phyloP scores from a whole-genome alignment of 116 monocot genomes.

The Phalaenopsis hybrid region DNA sequence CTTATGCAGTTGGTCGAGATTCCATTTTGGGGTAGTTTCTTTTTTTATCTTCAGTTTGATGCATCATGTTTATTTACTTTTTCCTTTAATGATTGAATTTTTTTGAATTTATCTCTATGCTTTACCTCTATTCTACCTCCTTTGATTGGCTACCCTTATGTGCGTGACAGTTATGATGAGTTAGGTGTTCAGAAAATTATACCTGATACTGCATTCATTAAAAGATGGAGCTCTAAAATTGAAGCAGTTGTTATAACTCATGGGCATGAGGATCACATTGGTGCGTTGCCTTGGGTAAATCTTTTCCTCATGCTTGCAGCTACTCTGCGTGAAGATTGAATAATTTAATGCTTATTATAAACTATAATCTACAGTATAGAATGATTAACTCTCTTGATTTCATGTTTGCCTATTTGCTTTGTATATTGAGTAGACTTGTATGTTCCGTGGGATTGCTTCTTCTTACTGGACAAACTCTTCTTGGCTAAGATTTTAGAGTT shows the following conservation, averaged over 20 bases:
- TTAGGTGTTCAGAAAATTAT: slow-evolving; percentile 95
- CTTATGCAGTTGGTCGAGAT: not conserved
- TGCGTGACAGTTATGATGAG: slow-evolving; percentile 68
- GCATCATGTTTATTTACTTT: not conserved
- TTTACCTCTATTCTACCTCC: not conserved
- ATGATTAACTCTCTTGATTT: not conserved
- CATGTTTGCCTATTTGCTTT: not conserved
- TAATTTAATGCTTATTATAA: slow-evolving; percentile 1
- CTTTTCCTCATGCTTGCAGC: slow-evolving; percentile 20
- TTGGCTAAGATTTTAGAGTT: not conserved
- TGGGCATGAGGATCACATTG: slow-evolving; percentile 99
- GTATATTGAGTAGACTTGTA: not conserved
- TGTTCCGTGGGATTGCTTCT: not conserved
- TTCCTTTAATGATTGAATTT: not conserved
- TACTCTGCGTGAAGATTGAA: not conserved
- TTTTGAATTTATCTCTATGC: not conserved
- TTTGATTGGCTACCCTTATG: slow-evolving; percentile 11
- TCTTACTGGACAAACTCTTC: not conserved
- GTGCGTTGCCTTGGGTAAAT: slow-evolving; percentile 99
- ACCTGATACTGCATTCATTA: slow-evolving; percentile 95
- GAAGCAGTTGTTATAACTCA: slow-evolving; percentile 97
- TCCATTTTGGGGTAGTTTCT: not conserved
- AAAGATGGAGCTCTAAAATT: slow-evolving; percentile 98
- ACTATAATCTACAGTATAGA: not conserved
- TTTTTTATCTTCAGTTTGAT: not conserved